Percentiles rank a stretch among this genome's conserved stretches.
phyloP scores from a whole-genome alignment of 179 eudicot species.

The Amaranthus tricolor region DNA sequence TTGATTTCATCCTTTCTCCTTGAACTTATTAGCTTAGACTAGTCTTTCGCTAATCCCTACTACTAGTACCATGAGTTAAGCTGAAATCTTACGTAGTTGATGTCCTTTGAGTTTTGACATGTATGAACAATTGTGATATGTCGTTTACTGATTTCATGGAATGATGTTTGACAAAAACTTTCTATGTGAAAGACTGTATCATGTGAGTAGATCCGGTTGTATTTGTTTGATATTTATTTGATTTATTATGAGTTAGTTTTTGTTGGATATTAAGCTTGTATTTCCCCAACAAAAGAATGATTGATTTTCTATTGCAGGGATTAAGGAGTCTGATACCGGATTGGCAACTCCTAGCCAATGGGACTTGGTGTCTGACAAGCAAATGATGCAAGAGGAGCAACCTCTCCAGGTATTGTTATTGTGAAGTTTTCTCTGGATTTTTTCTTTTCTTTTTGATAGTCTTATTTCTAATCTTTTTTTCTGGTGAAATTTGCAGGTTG shows the following conservation, averaged over 20 bases:
- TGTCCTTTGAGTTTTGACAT: not conserved
- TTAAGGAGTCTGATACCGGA: slow-evolving; percentile 98
- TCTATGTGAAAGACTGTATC: not conserved
- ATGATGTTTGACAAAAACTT: not conserved
- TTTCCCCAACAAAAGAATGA: not conserved
- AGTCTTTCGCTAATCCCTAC: not conserved
- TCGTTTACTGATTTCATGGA: not conserved
- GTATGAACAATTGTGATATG: not conserved
- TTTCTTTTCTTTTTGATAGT: not conserved
- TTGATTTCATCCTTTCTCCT: not conserved
- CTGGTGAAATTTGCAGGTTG: slow-evolving; percentile 55
- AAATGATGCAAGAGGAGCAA: slow-evolving; percentile 99
- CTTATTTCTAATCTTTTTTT: slow-evolving; percentile 12
- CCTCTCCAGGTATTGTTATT: slow-evolving; percentile 72
- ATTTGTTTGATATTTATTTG: not conserved
- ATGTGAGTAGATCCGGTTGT: not conserved
- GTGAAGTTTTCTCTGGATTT: not conserved
- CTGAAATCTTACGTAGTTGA: not conserved
- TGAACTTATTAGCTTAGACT: not conserved
- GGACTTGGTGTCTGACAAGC: slow-evolving; percentile 95
- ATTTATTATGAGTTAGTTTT: not conserved
- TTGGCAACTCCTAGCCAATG: slow-evolving; percentile 95
- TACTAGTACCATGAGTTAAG: not conserved
- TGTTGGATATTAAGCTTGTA: not conserved
- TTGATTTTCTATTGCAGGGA: slow-evolving; percentile 42